Evolutionary conservation across 257 asterid species (phyloP), one percentile per base, ranked within the genome.

Genomic region (Eucommia ulmoides): DNA sequence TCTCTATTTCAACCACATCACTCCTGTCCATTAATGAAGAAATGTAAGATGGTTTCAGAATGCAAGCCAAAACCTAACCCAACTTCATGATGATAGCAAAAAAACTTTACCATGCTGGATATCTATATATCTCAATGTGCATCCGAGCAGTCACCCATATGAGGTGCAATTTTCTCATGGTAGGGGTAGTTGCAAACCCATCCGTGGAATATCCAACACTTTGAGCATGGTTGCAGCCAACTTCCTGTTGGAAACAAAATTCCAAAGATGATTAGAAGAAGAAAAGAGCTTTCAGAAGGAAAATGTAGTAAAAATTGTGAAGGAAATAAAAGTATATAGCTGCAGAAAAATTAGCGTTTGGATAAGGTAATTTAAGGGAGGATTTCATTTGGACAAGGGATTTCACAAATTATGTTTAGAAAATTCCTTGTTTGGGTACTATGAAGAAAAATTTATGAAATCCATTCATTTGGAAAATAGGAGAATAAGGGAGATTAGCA

Each of bases 111-210:
- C 98, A 89, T 59, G 98, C 92, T 61, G 94, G 98, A 71, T 89
- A 89, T 53, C 68, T 89, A 63, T 89, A 80, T 68, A 89, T 80
- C 78, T 89, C 98, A 22, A 89, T 85, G 77, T 89, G 95, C 94
- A 85, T 78, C 53, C 96, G 93, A 54, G 96, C 94, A 51, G 96
- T 89, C 66, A 91, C 98, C 98, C 96, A 86, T 56, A 86, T 86
- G 57, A 91, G 96, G 68, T 83, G 83, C 67, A 78, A 24, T 60
- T 79, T 75, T 65, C 94, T 71, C 98, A 91, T 91, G 59, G 84
- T 69, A 56, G 21, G 77, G 12, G 96, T 91, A 3, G 98, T 85
- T 7, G 96, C 89, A 65, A 86, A 91, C 47, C 98, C 98, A 61
- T 86, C 98, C 0, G 96, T 86, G 23, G 98, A 86, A 73, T 78